A percentile compares a stretch with the other conserved stretches of the same genome.
Evolutionary conservation across 78 protist genomes (phyloP).

Genomic region (Parvularia atlantis): DNA sequence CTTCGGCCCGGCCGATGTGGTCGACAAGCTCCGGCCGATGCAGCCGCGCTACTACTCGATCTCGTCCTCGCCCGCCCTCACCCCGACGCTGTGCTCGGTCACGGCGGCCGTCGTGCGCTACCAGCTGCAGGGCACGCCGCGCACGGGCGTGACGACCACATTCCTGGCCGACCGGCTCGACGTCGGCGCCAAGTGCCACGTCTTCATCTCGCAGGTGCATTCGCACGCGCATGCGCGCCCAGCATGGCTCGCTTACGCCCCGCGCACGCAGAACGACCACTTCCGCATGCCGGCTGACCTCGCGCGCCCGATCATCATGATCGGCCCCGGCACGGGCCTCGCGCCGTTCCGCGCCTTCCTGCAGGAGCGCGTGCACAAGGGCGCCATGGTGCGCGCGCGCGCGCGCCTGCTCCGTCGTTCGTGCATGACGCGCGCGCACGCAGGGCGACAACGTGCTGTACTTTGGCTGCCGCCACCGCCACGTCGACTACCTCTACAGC

Average conservation of each 20-base stretch:
- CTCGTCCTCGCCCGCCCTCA: slow-evolving; percentile 14
- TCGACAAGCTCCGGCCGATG: slow-evolving; percentile 21
- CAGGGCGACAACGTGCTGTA: slow-evolving; percentile 23
- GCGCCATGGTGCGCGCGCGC: neutral
- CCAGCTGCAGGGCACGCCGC: neutral
- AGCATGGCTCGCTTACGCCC: neutral
- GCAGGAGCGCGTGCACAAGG: slow-evolving; percentile 20
- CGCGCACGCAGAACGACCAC: neutral
- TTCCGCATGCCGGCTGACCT: neutral
- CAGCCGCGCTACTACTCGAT: slow-evolving; percentile 51
- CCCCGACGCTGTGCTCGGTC: slow-evolving; percentile 8
- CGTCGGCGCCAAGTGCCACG: no score
- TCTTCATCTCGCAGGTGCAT: no score
- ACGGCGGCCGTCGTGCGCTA: slow-evolving; percentile 50
- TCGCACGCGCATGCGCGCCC: no score
- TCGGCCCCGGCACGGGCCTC: slow-evolving; percentile 66
- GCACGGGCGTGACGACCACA: no score
- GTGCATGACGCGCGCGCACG: no score
- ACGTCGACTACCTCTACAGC: slow-evolving; percentile 52
- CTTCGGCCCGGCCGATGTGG: neutral
- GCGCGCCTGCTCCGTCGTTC: no score
- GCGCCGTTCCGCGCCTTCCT: slow-evolving; percentile 58
- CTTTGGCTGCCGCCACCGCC: slow-evolving; percentile 56
- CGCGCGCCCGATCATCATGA: slow-evolving; percentile 26
- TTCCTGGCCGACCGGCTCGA: no score